Base-by-base conservation (phyloP, 2,329 filamentous ascomycete genomes). In the Alternaria gansuensis region DNA sequence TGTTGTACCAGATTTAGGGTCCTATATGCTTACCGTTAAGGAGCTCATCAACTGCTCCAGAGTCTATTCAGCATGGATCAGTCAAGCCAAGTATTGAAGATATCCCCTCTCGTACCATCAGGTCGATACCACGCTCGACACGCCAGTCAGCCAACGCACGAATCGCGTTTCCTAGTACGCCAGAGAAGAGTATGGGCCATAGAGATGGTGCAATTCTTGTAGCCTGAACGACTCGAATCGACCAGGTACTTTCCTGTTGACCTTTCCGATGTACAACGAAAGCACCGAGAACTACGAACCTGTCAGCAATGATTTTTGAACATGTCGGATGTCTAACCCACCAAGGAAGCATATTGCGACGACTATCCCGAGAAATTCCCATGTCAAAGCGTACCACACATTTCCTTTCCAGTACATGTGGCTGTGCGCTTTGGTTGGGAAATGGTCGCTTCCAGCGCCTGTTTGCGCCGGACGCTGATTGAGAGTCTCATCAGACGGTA, bases 171-270 rank as follows among this genome's bases (percentile, higher is more conserved):
- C 57, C 60, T 23, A 60, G 14, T 6, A 63, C 39, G 8, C 53
- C 50, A 9, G 60, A 63, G 9, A 63, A 63, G 11, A 60, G 9
- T 11, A 63, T 60, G 2, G 53, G 60, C 57, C 60, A 60, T 13
- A 63, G 21, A 1, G 57, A 57, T 14, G 60, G 57, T 13, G 49
- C 57, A 17, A 63, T 43, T 9, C 41, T 34, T 9, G 57, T 63
- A 11, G 60, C 53, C 33, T 46, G 39, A 17, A 63, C 21, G 5
- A 60, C 57, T 26, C 21, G 23, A 5, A 44, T 29, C n/a, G 26
- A 44, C 37, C 37, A 39, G 10, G 0, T 10, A 39, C 37, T 39
- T 39, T 39, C 37, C 17, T 39, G 17, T 11, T 39, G 37, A 23
- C 11, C 17, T 23, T 39, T 23, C 2, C 23, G 37, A n/a, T 39